Conservation (phyloP, 2,329 filamentous ascomycete species). For the Dryadomyces sulphureus region DNA sequence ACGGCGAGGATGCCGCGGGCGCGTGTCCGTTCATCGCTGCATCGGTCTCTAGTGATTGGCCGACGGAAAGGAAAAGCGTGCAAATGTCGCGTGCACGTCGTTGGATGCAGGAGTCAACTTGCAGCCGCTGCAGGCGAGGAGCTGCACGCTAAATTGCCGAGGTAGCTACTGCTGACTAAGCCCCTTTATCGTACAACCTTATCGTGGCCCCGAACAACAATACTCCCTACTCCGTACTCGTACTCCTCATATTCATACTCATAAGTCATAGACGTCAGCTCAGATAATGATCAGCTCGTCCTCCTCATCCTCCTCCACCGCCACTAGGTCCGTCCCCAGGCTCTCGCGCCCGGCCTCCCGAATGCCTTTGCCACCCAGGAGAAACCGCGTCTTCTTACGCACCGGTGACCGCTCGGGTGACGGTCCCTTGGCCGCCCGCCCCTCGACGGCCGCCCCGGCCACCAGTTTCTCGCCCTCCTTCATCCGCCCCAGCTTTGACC, state of each 20-base stretch:
- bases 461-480: constrained; percentile 33
- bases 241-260: no score
- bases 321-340: constrained; percentile 29
- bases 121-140: background rate
- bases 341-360: constrained; percentile 64
- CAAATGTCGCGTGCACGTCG: no score
- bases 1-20: constrained; percentile 1
- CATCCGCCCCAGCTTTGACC: constrained; percentile 44
- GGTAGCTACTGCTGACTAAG: background rate
- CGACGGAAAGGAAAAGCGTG: no score
- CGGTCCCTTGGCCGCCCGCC: background rate
- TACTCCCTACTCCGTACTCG: background rate
- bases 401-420: constrained; percentile 28
- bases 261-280: background rate
- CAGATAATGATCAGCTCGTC: constrained; percentile 35
- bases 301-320: constrained; percentile 27
- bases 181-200: no score
- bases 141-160: background rate
- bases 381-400: constrained; percentile 64
- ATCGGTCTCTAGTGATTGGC: background rate
- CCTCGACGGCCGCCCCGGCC: constrained; percentile 6
- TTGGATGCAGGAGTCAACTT: background rate
- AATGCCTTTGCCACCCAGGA: constrained; percentile 63
- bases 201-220: background rate
- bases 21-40: background rate